Evolutionary conservation across 1,284 basidiomycete species (phyloP).

Genomic region (Rhodotorula sp.): DNA sequence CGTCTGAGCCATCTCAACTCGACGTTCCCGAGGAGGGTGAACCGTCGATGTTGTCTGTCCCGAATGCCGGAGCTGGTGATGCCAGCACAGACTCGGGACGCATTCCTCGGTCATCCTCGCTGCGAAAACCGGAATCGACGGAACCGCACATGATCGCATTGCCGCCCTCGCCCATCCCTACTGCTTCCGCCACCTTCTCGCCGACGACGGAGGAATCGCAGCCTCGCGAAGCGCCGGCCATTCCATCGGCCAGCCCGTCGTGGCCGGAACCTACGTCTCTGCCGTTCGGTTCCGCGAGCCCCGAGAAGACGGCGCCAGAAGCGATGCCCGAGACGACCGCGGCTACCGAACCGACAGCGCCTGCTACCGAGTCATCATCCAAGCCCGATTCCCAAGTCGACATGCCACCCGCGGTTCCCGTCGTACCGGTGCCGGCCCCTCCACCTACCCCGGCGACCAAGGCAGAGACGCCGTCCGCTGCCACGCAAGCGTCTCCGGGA

Average conservation of each 20-base stretch:
- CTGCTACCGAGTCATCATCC: too few species aligned
- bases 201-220: constrained; percentile 3
- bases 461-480: constrained; percentile 2
- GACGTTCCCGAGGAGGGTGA: background rate
- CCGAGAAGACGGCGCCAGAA: too few species aligned
- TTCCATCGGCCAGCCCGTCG: constrained; percentile 10
- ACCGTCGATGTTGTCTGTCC: background rate
- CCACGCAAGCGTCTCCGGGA: background rate
- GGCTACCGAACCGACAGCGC: too few species aligned
- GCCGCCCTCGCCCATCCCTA: constrained; percentile 30
- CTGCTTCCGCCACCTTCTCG: background rate
- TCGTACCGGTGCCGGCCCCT: background rate
- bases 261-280: constrained; percentile 7
- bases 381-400: background rate
- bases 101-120: constrained; percentile 27
- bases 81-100: constrained; percentile 5
- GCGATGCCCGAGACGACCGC: too few species aligned
- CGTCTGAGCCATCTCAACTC: background rate
- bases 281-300: background rate
- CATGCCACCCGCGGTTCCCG: background rate
- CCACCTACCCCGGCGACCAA: background rate
- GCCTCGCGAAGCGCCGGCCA: background rate
- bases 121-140: constrained; percentile 7
- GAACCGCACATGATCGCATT: constrained; percentile 27
- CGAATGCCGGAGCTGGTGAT: background rate